Base-by-base conservation (phyloP, 768 basidiomycete genomes). In the Royoungia palumana region DNA sequence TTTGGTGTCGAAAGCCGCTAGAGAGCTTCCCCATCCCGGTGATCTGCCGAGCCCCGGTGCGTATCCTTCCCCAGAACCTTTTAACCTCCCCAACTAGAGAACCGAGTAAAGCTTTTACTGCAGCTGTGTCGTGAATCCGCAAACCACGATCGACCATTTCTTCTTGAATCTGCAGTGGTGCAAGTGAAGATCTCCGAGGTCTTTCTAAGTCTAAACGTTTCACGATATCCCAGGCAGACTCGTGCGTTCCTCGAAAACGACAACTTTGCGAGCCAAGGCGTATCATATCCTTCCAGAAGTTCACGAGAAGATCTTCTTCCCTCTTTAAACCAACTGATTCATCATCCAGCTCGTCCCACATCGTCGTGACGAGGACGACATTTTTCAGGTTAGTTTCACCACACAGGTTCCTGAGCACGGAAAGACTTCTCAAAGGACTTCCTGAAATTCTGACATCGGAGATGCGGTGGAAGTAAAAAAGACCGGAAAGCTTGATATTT, bases 291-390 rank as follows among this genome's bases (percentile, higher is more conserved):
- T 47, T 40, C 57, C 58, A 59, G 36, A 52, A 56, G 13, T 17
- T 20, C 17, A 45, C 45, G 10, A 27, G 30, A 17, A 59, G 58
- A 1, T 59, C 44, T 14, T 37, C 19, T 43, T 59, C 58, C 27
- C 57, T 59, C 30, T 19, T 6, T 2, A 19, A 27, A 34, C 50
- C 57, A 30, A 47, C 25, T 4, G 22, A 22, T 17, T 39, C 5
- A 41, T 49, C 38, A 2, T 46, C 28, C 2, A 48, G 34, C 21
- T 56, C 42, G 13, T 58, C 56, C 56, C 56, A 58, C 57, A 58
- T 58, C 8, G 57, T 59, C 1, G 57, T 56, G 24, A 60, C 58
- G 16, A 59, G 50, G 36, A 56, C 16, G 2, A 60, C 41, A 16
- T 53, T 60, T 47, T 49, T 56, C 20, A 58, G 10, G 37, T 38